Evolutionary conservation across 2,329 filamentous ascomycete genomes (phyloP).

Genomic region (Pseudogymnoascus destructans): DNA sequence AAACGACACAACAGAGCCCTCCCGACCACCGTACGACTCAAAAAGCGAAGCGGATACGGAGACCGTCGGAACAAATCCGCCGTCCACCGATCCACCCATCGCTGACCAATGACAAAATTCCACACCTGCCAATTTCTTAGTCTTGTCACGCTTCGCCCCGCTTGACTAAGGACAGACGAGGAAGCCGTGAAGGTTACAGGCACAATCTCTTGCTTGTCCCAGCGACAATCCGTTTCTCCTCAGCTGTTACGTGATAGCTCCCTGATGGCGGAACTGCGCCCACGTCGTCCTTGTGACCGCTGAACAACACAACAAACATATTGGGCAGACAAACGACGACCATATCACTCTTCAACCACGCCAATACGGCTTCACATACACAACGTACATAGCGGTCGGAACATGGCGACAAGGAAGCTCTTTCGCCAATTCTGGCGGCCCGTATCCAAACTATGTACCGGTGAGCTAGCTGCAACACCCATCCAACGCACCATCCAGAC

Average conservation of each 20-base stretch:
- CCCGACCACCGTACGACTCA: neutral
- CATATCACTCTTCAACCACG: neutral
- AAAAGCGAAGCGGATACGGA: too few species aligned
- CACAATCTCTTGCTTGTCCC: neutral
- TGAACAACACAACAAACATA: neutral
- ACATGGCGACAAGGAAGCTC: neutral
- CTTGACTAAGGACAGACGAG: neutral
- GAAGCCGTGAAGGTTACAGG: conserved; percentile 5
- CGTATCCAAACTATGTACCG: neutral
- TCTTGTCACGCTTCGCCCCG: conserved; percentile 2
- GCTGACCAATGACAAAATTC: conserved; percentile 4
- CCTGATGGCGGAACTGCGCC: neutral
- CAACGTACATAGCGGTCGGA: neutral
- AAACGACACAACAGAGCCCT: neutral
- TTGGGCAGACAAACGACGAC: neutral
- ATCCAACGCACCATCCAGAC: neutral
- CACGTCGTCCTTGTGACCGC: neutral
- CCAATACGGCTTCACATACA: neutral
- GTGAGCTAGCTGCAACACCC: neutral
- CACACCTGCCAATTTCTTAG: neutral
- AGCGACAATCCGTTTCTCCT: neutral
- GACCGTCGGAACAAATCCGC: neutral
- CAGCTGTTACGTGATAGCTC: neutral
- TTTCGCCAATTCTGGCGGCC: neutral
- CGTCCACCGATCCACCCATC: neutral